These are phyloP conservation scores for Mortierella hygrophila DNA, from an alignment of 192 early-diverging fungal species.

Conservation along the genomic window DNA sequence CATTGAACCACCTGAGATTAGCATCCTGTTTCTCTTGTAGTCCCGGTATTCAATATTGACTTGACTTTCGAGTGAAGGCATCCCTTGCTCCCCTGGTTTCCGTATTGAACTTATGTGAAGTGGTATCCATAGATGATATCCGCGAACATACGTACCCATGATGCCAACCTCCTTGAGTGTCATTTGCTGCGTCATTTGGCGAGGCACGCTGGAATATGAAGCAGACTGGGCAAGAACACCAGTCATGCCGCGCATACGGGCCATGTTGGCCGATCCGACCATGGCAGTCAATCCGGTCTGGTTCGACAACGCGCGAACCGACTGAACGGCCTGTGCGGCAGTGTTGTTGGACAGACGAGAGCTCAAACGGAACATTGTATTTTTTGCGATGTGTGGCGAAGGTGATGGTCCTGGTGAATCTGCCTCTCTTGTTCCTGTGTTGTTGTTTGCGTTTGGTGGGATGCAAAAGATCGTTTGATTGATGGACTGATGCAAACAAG, in stretches of 20 bases:
- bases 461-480: not conserved
- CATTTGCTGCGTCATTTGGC: slow-evolving; percentile 47
- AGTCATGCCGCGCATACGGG: slow-evolving; percentile 28
- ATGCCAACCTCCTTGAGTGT: slow-evolving; percentile 47
- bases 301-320: slow-evolving; percentile 29
- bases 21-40: not conserved
- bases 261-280: slow-evolving; percentile 24
- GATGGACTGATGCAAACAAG: too few relatives aligned
- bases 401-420: not conserved
- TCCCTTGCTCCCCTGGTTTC: too few relatives aligned
- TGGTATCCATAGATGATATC: not conserved
- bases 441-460: not conserved
- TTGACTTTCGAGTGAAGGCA: too few relatives aligned
- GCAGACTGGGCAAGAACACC: slow-evolving; percentile 42
- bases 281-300: slow-evolving; percentile 18
- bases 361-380: slow-evolving; percentile 37
- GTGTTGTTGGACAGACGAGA: slow-evolving; percentile 29
- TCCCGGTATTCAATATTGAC: not conserved
- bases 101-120: not conserved
- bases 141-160: slow-evolving; percentile 35
- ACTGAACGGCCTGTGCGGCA: slow-evolving; percentile 36
- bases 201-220: slow-evolving; percentile 48
- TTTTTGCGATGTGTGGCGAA: not conserved
- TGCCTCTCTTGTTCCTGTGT: not conserved
- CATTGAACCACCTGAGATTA: not conserved